phyloP scores from a whole-genome alignment of 805 yeast species.

The Schwanniomyces sp. region DNA sequence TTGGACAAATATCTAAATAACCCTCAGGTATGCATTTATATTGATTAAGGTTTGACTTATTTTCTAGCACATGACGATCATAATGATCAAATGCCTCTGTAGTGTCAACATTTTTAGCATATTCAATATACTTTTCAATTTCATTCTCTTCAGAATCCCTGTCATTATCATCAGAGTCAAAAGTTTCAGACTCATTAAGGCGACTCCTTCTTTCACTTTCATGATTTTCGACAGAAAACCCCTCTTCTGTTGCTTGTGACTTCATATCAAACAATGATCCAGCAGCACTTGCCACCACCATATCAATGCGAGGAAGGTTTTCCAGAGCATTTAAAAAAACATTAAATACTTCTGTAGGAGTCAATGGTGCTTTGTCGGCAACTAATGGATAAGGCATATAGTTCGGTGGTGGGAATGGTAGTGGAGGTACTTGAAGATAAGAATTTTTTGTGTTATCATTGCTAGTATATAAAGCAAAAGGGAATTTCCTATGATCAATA shows the following conservation, averaged over 20 bases:
- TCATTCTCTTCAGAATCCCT: slow-evolving; percentile 11
- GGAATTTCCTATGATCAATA: slow-evolving; percentile 17
- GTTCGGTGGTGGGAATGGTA: slow-evolving; percentile 46
- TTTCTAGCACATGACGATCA: slow-evolving; percentile 2
- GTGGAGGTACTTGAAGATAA: slow-evolving; percentile 31
- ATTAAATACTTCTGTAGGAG: slow-evolving; percentile 36
- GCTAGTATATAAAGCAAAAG: slow-evolving; percentile 14
- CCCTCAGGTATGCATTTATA: slow-evolving; percentile 1
- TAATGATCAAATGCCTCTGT: slow-evolving; percentile 17
- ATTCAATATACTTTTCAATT: slow-evolving; percentile 24
- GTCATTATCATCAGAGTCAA: slow-evolving; percentile 5
- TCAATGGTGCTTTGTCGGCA: slow-evolving; percentile 32
- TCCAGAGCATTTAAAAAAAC: slow-evolving; percentile 36
- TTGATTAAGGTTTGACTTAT: slow-evolving; percentile 2
- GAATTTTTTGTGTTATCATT: too few species aligned
- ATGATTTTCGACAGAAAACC: slow-evolving; percentile 17
- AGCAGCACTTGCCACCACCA: slow-evolving; percentile 49
- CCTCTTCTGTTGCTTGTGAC: slow-evolving; percentile 32
- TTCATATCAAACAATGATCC: slow-evolving; percentile 40
- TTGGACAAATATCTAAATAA: slow-evolving; percentile 5
- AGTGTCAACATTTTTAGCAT: slow-evolving; percentile 21
- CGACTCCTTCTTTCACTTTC: slow-evolving; percentile 3
- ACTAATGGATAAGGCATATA: slow-evolving; percentile 45
- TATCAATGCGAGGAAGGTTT: slow-evolving; percentile 38
- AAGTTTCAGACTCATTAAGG: slow-evolving; percentile 8